These are phyloP conservation scores for Kalanchoe fedtschenkoi DNA, from an alignment of 164 flowering plant genomes.

Conservation along the genomic window DNA sequence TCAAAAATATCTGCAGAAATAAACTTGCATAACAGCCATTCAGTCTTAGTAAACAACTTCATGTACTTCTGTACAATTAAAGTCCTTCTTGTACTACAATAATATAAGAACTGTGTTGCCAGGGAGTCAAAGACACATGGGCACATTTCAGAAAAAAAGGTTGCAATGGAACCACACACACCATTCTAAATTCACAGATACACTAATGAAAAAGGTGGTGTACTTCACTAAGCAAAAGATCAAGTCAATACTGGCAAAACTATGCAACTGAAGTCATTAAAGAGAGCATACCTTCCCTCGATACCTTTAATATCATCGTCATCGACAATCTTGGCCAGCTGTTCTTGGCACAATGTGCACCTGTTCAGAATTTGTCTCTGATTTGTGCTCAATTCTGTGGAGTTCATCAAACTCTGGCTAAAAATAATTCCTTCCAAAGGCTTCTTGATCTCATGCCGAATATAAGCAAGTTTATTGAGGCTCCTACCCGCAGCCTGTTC, in stretches of 20 bases:
- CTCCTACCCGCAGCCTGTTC: slow-evolving; percentile 52
- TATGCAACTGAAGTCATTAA: not conserved
- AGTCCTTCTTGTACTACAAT: not conserved
- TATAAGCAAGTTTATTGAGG: slow-evolving; percentile 40
- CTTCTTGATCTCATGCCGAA: slow-evolving; percentile 48
- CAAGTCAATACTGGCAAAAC: not conserved
- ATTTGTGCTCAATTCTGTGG: slow-evolving; percentile 39
- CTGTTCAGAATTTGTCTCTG: slow-evolving; percentile 43
- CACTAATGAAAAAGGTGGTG: not conserved
- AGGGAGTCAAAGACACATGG: not conserved
- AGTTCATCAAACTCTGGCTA: slow-evolving; percentile 35
- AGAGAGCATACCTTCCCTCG: slow-evolving; percentile 53
- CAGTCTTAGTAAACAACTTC: not conserved
- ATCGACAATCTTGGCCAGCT: slow-evolving; percentile 39
- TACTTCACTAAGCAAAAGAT: not conserved
- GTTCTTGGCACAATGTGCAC: slow-evolving; percentile 44
- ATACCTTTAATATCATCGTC: slow-evolving; percentile 56
- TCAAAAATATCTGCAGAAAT: too few relatives aligned
- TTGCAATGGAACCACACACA: not conserved
- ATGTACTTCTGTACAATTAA: not conserved
- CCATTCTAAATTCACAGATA: not conserved
- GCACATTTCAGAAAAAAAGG: not conserved
- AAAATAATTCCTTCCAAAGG: slow-evolving; percentile 47
- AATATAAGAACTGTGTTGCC: not conserved
- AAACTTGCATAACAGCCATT: not conserved